phyloP scores from a whole-genome alignment of 805 yeast genomes.

The Danielia oregonensis region DNA sequence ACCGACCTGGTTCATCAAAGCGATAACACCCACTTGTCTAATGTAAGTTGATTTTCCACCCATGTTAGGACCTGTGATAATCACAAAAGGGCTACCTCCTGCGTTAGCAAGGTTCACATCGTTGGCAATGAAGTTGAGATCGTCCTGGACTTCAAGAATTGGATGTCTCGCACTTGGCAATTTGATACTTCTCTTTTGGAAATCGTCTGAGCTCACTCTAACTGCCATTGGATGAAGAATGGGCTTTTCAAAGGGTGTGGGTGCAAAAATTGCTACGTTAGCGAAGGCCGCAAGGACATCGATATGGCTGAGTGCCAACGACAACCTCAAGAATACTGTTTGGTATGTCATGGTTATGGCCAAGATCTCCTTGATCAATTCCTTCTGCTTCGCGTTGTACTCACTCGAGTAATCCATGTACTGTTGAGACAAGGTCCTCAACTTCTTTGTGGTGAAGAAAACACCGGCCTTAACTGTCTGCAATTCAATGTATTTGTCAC shows the following conservation, averaged over 20 bases:
- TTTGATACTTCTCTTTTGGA: constrained; percentile 43
- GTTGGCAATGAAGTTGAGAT: constrained; percentile 84
- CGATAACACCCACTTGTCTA: constrained; percentile 83
- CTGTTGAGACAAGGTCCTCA: constrained; percentile 57
- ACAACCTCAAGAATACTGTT: constrained; percentile 68
- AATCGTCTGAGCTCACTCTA: constrained; percentile 17
- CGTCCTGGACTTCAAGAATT: constrained; percentile 89
- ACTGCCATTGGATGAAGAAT: constrained; percentile 52
- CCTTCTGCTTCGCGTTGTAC: constrained; percentile 72
- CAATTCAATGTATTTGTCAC: constrained; percentile 64
- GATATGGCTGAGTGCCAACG: constrained; percentile 61
- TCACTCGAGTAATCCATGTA: constrained; percentile 57
- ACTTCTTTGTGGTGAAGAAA: constrained; percentile 71
- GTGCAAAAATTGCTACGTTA: constrained; percentile 72
- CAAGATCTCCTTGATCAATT: constrained; percentile 79
- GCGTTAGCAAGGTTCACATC: constrained; percentile 63
- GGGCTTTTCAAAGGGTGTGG: constrained; percentile 78
- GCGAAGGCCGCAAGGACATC: constrained; percentile 89
- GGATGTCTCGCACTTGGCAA: constrained; percentile 89
- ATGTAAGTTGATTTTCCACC: constrained; percentile 96
- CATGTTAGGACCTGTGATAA: constrained; percentile 96
- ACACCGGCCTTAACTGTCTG: constrained; percentile 96
- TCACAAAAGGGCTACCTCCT: constrained; percentile 58
- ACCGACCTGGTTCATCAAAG: constrained; percentile 85
- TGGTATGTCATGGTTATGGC: constrained; percentile 76